Evolutionary conservation across 306 rosid genomes (phyloP), one percentile per base, ranked within the genome.

Genomic region (Oemleria cerasiformis): DNA sequence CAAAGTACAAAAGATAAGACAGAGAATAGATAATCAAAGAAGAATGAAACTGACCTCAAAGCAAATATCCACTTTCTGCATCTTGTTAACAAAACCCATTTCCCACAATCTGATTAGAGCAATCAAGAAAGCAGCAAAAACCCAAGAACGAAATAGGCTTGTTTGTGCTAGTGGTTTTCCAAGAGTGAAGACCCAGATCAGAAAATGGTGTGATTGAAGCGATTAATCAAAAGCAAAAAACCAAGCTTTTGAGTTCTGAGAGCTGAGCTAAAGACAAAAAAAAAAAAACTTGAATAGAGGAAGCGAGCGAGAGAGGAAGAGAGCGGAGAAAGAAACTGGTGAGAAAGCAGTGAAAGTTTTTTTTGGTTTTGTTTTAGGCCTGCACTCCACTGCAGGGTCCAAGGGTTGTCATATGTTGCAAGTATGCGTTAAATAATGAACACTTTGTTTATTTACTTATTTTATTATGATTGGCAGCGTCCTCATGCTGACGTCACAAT

Each of bases 1-100:
- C 16, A 25, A 55, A 56, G 53, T 25, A 20, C 42, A 83, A 21
- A 51, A 36, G 63, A 30, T 8, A 21, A n/a, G 40, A 1, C 57
- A 40, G 71, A 73, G 77, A 65, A 68, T 41, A 78, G n/a, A 70
- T 53, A 63, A 67, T 50, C 50, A 72, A 30, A 80, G 60, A 69
- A 62, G 72, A 57, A 79, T 65, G 73, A 75, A 71, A 81, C 82
- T 76, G 20, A 85, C 92, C 88, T 83, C 11, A 66, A 62, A 54
- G 39, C 45, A 60, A 66, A 47, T 30, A 47, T 47, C 15, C 73
- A 70, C 34, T 60, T 54, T 67, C 55, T 70, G 80, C 80, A 73
- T 68, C 77, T 69, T 34, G 75, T 72, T 77, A 36, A 57, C 14
- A 71, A 56, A 63, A 53, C 64, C 75, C 82, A 77, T 75, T 66